Base-by-base conservation (phyloP, 495 filamentous ascomycete genomes). In the Penicillium chermesinum region DNA sequence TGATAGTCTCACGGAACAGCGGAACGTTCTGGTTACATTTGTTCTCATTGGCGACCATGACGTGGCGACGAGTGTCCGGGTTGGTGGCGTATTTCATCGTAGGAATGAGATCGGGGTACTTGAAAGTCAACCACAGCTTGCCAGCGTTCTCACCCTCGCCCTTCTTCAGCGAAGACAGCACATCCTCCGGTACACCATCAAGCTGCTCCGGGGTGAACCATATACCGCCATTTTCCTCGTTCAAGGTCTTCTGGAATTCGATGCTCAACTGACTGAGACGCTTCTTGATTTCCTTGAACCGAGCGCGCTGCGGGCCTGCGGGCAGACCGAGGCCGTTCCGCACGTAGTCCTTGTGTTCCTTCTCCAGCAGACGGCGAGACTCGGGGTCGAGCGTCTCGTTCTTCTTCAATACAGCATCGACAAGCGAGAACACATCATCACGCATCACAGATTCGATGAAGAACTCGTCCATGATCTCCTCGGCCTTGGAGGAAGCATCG, bases 1-100 rank as follows among this genome's bases (percentile, higher is more conserved):
- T 65, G 38, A 98, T 79, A 1, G 90, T 80, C 65, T 96, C 93
- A 46, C 76, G 80, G 77, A 98, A 97, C 14, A 98, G 72, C 0
- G 84, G 79, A 5, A 84, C 79, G 58, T 98, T 98, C 60, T 87
- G 70, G 59, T 91, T 91, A 69, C 82, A 88, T 81, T 88, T 87
- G 69, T 89, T 90, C 69, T 85, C 82, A 53, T 85, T 84, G 40
- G 69, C 71, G 35, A 85, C 70, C 58, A 77, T 78, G 10, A 85
- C 65, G 52, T 71, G 66, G 53, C 75, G 71, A 9, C 83, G 74
- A 20, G 72, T 81, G 50, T 81, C 77, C 16, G 73, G 53, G 45
- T 80, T 78, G 59, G 63, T 79, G 36, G 71, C 75, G 57, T 85
- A 85, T 62, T 84, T 84, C 58, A 81, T 69, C 1, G 77, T 79